Evolutionary conservation across 2,329 filamentous ascomycete genomes (phyloP), one percentile per base, ranked within the genome.

Genomic region (Colletotrichum magnum): DNA sequence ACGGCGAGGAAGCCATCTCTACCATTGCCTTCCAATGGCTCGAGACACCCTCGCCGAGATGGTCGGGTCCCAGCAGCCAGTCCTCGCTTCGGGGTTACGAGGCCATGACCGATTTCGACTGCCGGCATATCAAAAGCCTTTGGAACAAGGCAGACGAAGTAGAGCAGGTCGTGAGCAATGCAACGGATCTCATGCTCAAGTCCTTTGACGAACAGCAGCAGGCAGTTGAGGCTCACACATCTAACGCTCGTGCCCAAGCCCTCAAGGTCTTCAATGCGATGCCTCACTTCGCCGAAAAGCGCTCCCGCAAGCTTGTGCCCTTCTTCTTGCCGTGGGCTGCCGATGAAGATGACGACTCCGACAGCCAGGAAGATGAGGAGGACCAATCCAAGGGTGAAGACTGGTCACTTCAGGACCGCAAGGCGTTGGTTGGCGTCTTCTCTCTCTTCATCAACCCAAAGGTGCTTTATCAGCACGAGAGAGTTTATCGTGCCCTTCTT

Each of bases 361-460:
- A 81, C 7, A 80, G 81, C 18, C 80, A 82, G 50, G 82, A 83
- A 10, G 81, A 82, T 18, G 79, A 81, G 26, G 79, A 81, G 26
- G 85, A 83, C 69, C 80, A 81, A 24, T 69, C 71, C 28, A 77
- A 82, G 36, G 73, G 77, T 9, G 79, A 79, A 28, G 82, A 85
- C 64, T 96, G 94, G 93, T 88, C 88, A 24, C 84, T 94, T 65
- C 90, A 90, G 68, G 96, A 99, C 77, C 92, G 95, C 72, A 95
- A 97, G 77, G 88, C 91, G 1, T 90, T 98, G 76, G 86, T 99
- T 41, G 87, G 87, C 1, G 85, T 99, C 6, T 94, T 99, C 76
- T 88, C 93, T 0, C 90, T 94, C 71, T 98, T 98, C 76, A 84
- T 87, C 57, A 99, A 99, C 76, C 94, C 96, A 0, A 93, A 87